These are phyloP conservation scores for Trifolium fragiferum DNA, from an alignment of 306 rosid genomes.

Conservation along the genomic window DNA sequence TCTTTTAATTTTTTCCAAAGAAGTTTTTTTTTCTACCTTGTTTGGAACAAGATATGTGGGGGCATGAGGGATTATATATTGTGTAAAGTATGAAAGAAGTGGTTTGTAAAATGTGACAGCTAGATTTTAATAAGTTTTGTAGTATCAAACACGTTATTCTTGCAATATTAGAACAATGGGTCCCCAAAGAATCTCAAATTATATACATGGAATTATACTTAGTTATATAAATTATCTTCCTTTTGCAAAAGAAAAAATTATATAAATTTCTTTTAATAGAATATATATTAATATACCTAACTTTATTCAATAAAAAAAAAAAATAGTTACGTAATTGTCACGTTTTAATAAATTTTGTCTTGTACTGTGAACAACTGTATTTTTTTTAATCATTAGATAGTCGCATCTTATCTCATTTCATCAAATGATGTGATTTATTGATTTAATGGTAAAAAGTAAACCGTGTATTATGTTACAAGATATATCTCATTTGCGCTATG, in stretches of 20 bases:
- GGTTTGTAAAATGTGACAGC: slow-evolving; percentile 27
- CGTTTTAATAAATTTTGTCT: too few species aligned
- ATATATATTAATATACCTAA: background rate
- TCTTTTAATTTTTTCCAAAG: background rate
- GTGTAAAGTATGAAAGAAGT: slow-evolving; percentile 5
- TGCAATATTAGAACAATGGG: background rate
- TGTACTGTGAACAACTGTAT: too few species aligned
- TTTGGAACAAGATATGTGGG: background rate
- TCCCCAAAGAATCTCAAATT: slow-evolving; percentile 5
- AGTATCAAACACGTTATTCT: background rate
- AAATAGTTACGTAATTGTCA: too few species aligned
- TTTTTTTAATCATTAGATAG: too few species aligned
- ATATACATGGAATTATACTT: background rate
- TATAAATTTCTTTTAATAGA: too few species aligned
- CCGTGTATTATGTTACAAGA: too few species aligned
- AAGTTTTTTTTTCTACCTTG: background rate
- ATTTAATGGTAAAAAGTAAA: too few species aligned
- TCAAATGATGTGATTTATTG: too few species aligned
- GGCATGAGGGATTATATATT: background rate
- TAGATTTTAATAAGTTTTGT: slow-evolving; percentile 11
- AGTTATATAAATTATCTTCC: background rate
- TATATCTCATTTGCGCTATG: too few species aligned
- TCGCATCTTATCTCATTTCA: too few species aligned
- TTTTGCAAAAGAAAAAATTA: background rate
- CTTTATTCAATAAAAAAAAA: background rate